phyloP scores from a whole-genome alignment of 306 rosid genomes.

The Cucumis sativus region DNA sequence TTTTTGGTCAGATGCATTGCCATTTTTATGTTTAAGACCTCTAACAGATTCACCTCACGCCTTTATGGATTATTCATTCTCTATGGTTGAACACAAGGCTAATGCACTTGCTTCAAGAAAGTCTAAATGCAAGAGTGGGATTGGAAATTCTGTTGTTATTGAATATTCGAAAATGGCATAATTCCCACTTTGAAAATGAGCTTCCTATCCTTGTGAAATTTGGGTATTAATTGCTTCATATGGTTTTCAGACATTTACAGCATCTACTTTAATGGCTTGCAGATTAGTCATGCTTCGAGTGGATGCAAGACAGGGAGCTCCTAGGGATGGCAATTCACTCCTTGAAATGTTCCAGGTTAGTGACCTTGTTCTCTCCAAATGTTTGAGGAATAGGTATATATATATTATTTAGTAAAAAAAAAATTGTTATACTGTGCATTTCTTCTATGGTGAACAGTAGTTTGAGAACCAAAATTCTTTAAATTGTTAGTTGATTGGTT shows the following conservation, averaged over 20 bases:
- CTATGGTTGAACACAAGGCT: background rate
- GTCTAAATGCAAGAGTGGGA: background rate
- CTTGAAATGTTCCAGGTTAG: constrained; percentile 85
- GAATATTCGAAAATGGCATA: background rate
- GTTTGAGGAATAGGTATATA: background rate
- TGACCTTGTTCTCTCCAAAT: background rate
- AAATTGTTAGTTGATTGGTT: background rate
- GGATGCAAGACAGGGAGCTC: constrained; percentile 93
- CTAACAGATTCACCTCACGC: background rate
- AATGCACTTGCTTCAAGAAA: background rate
- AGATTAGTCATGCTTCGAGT: constrained; percentile 91
- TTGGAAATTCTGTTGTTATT: background rate
- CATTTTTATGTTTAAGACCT: background rate
- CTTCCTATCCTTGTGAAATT: background rate
- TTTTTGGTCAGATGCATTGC: background rate
- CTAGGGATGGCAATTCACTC: constrained; percentile 79
- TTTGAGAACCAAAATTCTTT: background rate
- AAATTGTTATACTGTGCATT: background rate
- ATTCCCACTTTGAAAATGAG: background rate
- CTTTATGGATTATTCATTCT: background rate
- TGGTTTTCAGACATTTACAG: background rate
- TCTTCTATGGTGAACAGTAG: background rate
- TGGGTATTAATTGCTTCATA: constrained; percentile 1
- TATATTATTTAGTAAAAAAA: background rate
- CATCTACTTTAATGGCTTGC: constrained; percentile 21